phyloP scores from a whole-genome alignment of 1,139 yeast species.

The Sugiyamaella paludigena region DNA sequence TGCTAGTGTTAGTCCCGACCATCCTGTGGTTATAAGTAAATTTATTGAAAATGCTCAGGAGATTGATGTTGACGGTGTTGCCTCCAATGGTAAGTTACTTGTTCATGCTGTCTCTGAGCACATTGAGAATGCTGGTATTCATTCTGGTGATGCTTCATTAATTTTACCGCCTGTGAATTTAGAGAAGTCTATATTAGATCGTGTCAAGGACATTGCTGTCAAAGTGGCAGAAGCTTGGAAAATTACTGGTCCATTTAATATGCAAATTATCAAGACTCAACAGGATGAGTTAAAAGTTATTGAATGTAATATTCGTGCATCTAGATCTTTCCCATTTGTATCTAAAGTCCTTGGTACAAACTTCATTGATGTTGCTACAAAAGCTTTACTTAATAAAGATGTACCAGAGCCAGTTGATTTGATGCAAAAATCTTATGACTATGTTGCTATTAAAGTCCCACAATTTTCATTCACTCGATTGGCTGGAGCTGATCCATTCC shows the following conservation, averaged over 20 bases:
- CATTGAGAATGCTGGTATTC: constrained; percentile 98
- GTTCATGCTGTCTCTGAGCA: constrained; percentile 98
- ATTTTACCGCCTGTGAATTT: constrained; percentile 88
- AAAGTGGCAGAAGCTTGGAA: constrained; percentile 94
- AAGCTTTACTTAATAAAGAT: constrained; percentile 72
- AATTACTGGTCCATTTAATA: constrained; percentile 96
- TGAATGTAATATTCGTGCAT: constrained; percentile 97
- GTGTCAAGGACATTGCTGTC: constrained; percentile 91
- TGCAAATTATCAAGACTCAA: constrained; percentile 93
- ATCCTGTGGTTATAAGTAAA: constrained; percentile 96
- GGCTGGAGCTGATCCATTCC: constrained; percentile 98
- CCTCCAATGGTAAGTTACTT: constrained; percentile 77
- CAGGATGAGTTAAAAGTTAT: constrained; percentile 78
- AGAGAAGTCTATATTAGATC: constrained; percentile 78
- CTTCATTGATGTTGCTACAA: constrained; percentile 91
- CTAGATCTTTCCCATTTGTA: constrained; percentile 97
- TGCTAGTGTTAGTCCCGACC: constrained; percentile 88
- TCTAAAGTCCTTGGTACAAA: constrained; percentile 93
- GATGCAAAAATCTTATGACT: constrained; percentile 73
- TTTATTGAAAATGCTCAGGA: constrained; percentile 95
- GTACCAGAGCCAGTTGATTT: constrained; percentile 87
- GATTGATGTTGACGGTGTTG: constrained; percentile 96
- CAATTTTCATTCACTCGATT: constrained; percentile 97
- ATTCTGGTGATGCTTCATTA: constrained; percentile 97
- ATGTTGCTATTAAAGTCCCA: constrained; percentile 96